Base-by-base conservation (phyloP, 2,329 filamentous ascomycete species). In the Fusarium setosum region DNA sequence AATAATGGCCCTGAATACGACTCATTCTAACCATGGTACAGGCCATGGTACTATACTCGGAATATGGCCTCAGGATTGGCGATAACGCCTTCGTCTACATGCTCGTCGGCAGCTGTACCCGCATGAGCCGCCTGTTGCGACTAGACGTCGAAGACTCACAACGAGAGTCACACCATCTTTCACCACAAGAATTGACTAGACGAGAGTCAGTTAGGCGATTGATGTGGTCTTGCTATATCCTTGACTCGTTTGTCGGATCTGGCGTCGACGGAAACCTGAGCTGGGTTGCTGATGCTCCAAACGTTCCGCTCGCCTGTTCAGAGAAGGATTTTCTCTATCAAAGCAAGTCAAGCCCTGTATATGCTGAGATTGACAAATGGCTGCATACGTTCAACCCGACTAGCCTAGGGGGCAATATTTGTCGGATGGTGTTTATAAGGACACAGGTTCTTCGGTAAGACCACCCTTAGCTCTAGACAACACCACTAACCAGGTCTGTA, bases 181-280 rank as follows among this genome's bases (percentile, higher is more conserved):
- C 40, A 2, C 23, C 40, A 5, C 7, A 42, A 23, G 21, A 17
- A 32, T 12, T 52, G 5, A 52, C 49, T 11, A 52, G n/a, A 35
- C 13, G 35, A 21, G 49, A 52, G 23, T 40, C 49, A 26, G 29
- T 23, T 20, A 41, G 35, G 23, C 15, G 49, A 52, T n/a, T 52
- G 5, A 38, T 52, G 35, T 52, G 49, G 49, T 52, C 49, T 29
- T 52, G 49, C 35, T 52, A 52, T 41, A 29, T 52, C 35, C 35
- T 52, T 2, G 49, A 52, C 35, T 52, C 49, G 9, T 52, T 52
- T 41, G 49, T 52, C 11, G 49, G 49, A 4, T n/a, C 34, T 11
- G 35, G 49, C 17, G 49, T 52, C 12, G 49, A 52, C 35, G 23
- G 49, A 13, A 52, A 52, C 23, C 15, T 52, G 12, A 40, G 21